phyloP scores from a whole-genome alignment of 495 filamentous ascomycete species.

The Cenococcum geophilum region DNA sequence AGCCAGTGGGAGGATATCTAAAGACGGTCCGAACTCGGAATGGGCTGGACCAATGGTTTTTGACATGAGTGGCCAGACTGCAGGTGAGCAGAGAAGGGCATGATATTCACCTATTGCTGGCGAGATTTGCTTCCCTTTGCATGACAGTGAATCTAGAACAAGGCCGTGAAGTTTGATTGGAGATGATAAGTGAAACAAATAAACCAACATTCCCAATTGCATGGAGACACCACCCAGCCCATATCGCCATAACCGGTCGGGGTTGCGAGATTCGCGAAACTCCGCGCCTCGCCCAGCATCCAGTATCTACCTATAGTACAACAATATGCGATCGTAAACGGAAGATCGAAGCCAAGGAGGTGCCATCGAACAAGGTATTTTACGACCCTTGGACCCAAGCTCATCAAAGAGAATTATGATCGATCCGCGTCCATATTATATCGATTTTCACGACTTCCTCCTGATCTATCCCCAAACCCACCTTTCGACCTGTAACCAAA shows the following conservation, averaged over 20 bases:
- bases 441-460: background rate
- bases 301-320: background rate
- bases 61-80: no score
- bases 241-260: background rate
- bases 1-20: no score
- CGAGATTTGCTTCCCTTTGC: background rate
- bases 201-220: background rate
- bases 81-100: no score
- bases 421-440: background rate
- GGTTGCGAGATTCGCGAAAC: background rate
- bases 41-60: no score
- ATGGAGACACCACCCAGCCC: background rate
- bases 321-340: background rate
- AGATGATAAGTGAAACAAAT: constrained; percentile 5
- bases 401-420: background rate
- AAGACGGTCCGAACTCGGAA: no score
- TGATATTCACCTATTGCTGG: no score
- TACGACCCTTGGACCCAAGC: no score
- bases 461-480: background rate
- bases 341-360: background rate
- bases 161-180: background rate
- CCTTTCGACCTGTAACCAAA: background rate
- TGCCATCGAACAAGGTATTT: background rate
- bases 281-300: background rate
- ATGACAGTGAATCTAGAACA: background rate